Base-by-base conservation (phyloP, 2,329 filamentous ascomycete genomes). In the Fusarium dimerum region DNA sequence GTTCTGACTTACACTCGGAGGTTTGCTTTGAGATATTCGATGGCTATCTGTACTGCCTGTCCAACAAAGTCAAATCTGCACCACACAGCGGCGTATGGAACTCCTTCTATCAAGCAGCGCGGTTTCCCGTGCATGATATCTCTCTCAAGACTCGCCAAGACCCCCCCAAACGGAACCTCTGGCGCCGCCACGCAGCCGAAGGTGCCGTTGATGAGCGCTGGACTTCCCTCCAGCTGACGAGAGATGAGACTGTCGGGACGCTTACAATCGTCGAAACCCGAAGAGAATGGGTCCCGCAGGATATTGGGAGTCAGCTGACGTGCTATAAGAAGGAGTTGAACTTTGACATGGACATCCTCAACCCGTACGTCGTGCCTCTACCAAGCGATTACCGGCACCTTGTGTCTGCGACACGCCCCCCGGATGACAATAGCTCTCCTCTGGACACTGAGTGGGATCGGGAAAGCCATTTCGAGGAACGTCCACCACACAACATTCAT, bases 151-250 rank as follows among this genome's bases (percentile, higher is more conserved):
- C 39, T 17, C 68, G 36, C 72, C 73, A 55, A 71, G 61, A 43
- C 73, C n/a, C 76, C 77, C 49, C 63, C 68, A 41, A 71, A 74
- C 17, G 77, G 43, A 55, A 58, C 47, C 59, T 86, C 42, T 90
- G 85, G 80, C 78, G 88, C 8, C 81, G 88, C n/a, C 78, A 87
- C 45, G 85, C 90, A 59, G 74, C 73, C 29, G 88, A 92, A 66
- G 88, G 88, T 0, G 82, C 86, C 0, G 84, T 91, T 15, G 87
- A 92, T 59, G 85, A 91, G 60, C 80, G 86, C 3, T 92, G 88
- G 88, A 87, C 83, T 0, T 82, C 84, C 51, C 71, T 92, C 4
- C 79, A 79, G 5, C 72, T 92, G 1, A 78, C 82, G 29, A 76
- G 74, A 34, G 82, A 89, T 52, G 84, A 89, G 53, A 61, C 62